Evolutionary conservation across 768 basidiomycete species (phyloP).

Genomic region (Russula griseocarnosa): DNA sequence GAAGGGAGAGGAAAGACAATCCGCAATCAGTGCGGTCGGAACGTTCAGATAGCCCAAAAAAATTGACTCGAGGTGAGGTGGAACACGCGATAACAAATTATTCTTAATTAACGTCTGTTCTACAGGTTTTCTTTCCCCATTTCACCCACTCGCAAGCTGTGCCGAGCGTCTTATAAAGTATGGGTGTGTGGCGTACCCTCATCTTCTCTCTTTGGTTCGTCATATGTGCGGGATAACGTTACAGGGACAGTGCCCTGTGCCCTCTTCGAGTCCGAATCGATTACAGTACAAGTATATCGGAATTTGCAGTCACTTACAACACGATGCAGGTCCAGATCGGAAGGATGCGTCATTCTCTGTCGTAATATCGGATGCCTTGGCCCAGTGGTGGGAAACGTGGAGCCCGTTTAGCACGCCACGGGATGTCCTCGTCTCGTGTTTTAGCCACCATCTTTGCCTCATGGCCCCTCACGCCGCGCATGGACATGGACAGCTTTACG

Average conservation of each 20-base stretch:
- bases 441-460: constrained; percentile 8
- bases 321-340: neutral
- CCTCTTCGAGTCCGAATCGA: neutral
- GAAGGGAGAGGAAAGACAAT: too few relatives aligned
- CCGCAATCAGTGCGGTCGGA: neutral
- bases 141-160: neutral
- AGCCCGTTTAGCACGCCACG: neutral
- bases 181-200: neutral
- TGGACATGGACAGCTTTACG: neutral
- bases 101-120: too few relatives aligned
- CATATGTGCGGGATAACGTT: neutral
- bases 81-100: neutral
- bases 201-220: neutral
- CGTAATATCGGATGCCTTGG: neutral
- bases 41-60: neutral
- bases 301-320: neutral
- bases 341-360: neutral
- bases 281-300: neutral
- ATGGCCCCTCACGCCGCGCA: neutral
- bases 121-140: neutral
- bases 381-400: neutral
- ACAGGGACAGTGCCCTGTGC: neutral
- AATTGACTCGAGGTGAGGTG: constrained; percentile 14
- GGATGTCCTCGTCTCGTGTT: neutral
- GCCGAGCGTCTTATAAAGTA: neutral